These are phyloP conservation scores for Eucalyptus lansdowneana DNA, from an alignment of 345 rosid genomes.

Conservation along the genomic window DNA sequence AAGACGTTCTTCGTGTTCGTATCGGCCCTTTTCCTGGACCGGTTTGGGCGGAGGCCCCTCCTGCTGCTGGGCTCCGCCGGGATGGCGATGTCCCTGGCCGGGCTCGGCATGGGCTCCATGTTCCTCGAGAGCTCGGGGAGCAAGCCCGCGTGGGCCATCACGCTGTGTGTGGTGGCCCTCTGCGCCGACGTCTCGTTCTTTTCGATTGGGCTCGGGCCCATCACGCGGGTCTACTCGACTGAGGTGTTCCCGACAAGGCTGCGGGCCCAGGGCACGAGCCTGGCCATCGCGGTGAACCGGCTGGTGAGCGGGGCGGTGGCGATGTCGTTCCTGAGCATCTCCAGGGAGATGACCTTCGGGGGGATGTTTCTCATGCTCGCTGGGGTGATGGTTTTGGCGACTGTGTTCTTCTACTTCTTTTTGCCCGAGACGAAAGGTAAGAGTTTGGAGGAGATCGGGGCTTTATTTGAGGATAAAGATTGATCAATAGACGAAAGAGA, in stretches of 20 bases:
- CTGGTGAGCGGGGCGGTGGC: conserved; percentile 51
- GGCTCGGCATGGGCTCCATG: conserved; percentile 32
- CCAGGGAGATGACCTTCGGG: conserved; percentile 29
- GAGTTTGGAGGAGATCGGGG: conserved; percentile 39
- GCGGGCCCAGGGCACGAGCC: conserved; percentile 61
- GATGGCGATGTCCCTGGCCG: conserved; percentile 31
- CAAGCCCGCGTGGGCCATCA: conserved; percentile 37
- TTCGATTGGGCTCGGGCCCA: conserved; percentile 65
- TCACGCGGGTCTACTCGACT: conserved; percentile 65
- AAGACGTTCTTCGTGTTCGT: conserved; percentile 35
- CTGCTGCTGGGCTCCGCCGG: conserved; percentile 41
- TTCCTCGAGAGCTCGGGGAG: conserved; percentile 5
- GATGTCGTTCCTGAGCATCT: conserved; percentile 42
- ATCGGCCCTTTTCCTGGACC: conserved; percentile 44
- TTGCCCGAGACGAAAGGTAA: conserved; percentile 65
- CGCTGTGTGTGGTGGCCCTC: conserved; percentile 23
- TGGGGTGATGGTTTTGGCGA: conserved; percentile 26
- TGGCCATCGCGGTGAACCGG: conserved; percentile 56
- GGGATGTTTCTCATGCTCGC: conserved; percentile 44
- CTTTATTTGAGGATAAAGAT: conserved; percentile 27
- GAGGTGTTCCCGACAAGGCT: conserved; percentile 59
- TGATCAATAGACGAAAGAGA: background rate
- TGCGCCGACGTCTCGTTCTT: conserved; percentile 49
- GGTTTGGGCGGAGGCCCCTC: conserved; percentile 54
- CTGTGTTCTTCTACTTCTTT: conserved; percentile 29